These are phyloP conservation scores for Sesbania bispinosa DNA, from an alignment of 306 rosid species.

Conservation along the genomic window DNA sequence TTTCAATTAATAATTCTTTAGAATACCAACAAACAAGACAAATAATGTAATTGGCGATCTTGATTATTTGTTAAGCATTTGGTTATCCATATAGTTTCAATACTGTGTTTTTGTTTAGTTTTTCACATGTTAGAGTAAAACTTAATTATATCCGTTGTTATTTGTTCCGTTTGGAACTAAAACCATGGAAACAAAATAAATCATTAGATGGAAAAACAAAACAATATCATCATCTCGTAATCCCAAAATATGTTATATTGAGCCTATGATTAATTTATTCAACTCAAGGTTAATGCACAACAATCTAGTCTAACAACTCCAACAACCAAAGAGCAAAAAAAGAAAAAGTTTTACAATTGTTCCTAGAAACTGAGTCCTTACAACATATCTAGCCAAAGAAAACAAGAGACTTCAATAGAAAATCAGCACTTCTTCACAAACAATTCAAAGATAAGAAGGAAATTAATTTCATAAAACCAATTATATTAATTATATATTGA, in stretches of 20 bases:
- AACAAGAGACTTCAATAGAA: neutral
- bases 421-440: conserved; percentile 23
- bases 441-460: conserved; percentile 19
- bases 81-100: conserved; percentile 17
- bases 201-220: neutral
- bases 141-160: neutral
- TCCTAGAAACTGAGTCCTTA: conserved; percentile 31
- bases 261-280: conserved; percentile 22
- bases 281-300: conserved; percentile 35
- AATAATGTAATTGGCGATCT: conserved; percentile 22
- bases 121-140: conserved; percentile 2
- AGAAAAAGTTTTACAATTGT: conserved; percentile 30
- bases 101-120: conserved; percentile 6
- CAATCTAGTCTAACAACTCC: conserved; percentile 28
- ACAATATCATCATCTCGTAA: neutral
- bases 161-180: neutral
- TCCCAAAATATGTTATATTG: neutral
- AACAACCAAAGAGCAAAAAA: conserved; percentile 31
- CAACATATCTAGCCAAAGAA: conserved; percentile 32
- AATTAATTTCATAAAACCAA: conserved; percentile 13
- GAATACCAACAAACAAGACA: conserved; percentile 29
- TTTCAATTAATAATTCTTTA: conserved; percentile 27
- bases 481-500: conserved; percentile 3
- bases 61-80: conserved; percentile 12
- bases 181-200: conserved; percentile 19